These are phyloP conservation scores for Stachybotrys echinatus DNA, from an alignment of 2,329 filamentous ascomycete species.

Conservation along the genomic window DNA sequence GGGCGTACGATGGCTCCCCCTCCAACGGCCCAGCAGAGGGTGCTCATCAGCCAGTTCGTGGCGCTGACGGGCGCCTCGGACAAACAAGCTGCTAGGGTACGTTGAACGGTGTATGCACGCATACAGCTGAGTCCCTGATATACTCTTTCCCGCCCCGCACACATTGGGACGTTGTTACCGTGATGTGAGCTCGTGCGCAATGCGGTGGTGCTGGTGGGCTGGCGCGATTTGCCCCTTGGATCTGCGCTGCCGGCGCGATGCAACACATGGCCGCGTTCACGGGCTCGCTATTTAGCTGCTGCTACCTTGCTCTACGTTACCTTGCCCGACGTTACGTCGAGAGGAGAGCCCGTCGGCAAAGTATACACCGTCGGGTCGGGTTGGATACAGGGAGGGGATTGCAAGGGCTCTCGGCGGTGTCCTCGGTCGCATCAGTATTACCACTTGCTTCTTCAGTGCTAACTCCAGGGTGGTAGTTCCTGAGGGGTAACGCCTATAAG, in stretches of 20 bases:
- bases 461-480: constrained; percentile 30
- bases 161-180: neutral
- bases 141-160: neutral
- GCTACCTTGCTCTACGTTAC: neutral
- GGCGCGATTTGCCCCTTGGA: neutral
- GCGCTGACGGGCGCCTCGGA: constrained; percentile 37
- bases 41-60: constrained; percentile 35
- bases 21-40: constrained; percentile 32
- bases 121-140: neutral
- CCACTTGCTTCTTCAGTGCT: constrained; percentile 12
- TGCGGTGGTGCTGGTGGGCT: neutral
- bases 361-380: too few relatives aligned
- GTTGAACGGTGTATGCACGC: constrained; percentile 12
- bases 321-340: too few relatives aligned
- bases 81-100: constrained; percentile 38
- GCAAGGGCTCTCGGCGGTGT: neutral
- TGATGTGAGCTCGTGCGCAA: neutral
- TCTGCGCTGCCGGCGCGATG: neutral
- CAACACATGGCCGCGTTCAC: neutral
- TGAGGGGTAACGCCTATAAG: constrained; percentile 44
- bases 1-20: constrained; percentile 26
- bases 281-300: neutral
- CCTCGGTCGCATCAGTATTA: neutral
- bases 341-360: too few relatives aligned
- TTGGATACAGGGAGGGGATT: too few relatives aligned